Evolutionary conservation across 1,284 basidiomycete genomes (phyloP).

Genomic region (Ganoderma sinense): DNA sequence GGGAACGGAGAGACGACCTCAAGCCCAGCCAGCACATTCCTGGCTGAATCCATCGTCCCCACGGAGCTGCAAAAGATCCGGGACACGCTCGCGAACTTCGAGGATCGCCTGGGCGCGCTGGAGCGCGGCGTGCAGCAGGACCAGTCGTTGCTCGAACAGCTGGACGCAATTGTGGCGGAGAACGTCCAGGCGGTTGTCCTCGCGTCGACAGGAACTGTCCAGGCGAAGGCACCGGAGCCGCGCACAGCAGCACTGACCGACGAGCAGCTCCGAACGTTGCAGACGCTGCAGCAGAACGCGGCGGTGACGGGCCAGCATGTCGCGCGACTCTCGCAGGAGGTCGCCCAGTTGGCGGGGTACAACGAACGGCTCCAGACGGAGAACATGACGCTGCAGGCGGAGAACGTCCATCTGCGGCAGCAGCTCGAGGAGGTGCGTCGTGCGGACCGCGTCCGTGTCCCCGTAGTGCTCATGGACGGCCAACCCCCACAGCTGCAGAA

Average conservation of each 20-base stretch:
- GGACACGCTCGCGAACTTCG: slow-evolving; percentile 22
- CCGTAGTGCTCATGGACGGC: background rate
- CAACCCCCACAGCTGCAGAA: background rate
- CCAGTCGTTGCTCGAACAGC: slow-evolving; percentile 20
- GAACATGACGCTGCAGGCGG: slow-evolving; percentile 26
- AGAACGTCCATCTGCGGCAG: slow-evolving; percentile 29
- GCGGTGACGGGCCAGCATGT: slow-evolving; percentile 27
- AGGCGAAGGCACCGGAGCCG: slow-evolving; percentile 21
- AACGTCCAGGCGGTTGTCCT: slow-evolving; percentile 26
- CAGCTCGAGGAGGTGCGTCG: slow-evolving; percentile 28
- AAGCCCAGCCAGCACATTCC: slow-evolving; percentile 23
- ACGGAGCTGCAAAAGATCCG: slow-evolving; percentile 29
- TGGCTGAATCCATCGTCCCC: slow-evolving; percentile 28
- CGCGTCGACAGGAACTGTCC: slow-evolving; percentile 22
- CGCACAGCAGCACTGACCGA: slow-evolving; percentile 24
- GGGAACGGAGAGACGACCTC: background rate
- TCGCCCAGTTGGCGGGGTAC: slow-evolving; percentile 25
- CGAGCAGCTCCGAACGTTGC: slow-evolving; percentile 25
- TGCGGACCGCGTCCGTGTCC: background rate
- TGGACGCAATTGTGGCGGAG: slow-evolving; percentile 28
- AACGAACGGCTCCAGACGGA: slow-evolving; percentile 27
- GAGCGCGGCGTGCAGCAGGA: slow-evolving; percentile 17
- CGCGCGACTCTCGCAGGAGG: slow-evolving; percentile 25
- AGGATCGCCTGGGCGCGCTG: slow-evolving; percentile 19
- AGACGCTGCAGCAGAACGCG: slow-evolving; percentile 26